Conservation (phyloP, 176 grass and related monocot species). For the Ensete ventricosum region DNA sequence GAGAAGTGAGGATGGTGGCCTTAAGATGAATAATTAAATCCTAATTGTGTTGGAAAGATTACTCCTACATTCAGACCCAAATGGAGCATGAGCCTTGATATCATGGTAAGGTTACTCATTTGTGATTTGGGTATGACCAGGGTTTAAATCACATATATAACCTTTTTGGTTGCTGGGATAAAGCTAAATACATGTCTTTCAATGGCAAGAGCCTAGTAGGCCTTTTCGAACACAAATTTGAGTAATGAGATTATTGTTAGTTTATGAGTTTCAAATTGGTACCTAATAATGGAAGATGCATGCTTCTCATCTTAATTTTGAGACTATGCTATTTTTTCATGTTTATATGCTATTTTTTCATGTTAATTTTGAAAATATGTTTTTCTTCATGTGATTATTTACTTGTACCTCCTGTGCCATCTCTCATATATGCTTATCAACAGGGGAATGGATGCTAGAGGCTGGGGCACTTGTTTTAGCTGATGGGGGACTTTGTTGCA, state of each 20-base stretch:
- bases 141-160: too few relatives aligned
- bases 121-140: too few relatives aligned
- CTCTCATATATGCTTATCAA: conserved; percentile 10
- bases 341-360: neutral
- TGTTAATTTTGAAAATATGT: neutral
- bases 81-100: too few relatives aligned
- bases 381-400: conserved; percentile 6
- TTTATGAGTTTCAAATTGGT: neutral
- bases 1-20: too few relatives aligned
- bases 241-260: neutral
- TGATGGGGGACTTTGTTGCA: conserved; percentile 97
- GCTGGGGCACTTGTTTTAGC: conserved; percentile 93
- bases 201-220: too few relatives aligned
- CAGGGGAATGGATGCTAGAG: conserved; percentile 97
- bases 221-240: neutral
- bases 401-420: neutral
- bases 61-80: too few relatives aligned
- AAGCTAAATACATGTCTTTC: too few relatives aligned
- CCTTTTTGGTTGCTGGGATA: too few relatives aligned
- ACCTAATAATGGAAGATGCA: neutral
- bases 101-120: too few relatives aligned
- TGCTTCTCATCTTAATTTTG: neutral
- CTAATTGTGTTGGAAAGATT: too few relatives aligned
- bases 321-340: neutral
- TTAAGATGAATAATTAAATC: too few relatives aligned